phyloP scores from a whole-genome alignment of 192 early-diverging fungal species.

The Backusella mclennaniae region DNA sequence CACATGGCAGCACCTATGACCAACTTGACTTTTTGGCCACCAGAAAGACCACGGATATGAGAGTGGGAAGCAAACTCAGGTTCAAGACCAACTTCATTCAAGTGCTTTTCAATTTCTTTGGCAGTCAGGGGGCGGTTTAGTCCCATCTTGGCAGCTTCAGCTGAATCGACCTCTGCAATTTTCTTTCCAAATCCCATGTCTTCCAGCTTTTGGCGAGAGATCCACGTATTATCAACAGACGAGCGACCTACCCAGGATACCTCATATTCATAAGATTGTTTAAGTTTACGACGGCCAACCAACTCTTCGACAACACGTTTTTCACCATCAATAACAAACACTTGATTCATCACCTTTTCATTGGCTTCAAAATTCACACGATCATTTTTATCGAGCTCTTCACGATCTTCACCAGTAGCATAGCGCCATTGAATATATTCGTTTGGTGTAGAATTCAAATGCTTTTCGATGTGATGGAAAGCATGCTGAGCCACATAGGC shows the following conservation, averaged over 20 bases:
- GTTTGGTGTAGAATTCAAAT: slow-evolving; percentile 81
- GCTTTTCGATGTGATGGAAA: slow-evolving; percentile 84
- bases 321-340: slow-evolving; percentile 51
- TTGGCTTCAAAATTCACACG: slow-evolving; percentile 68
- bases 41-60: slow-evolving; percentile 66
- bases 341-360: slow-evolving; percentile 54
- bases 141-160: slow-evolving; percentile 74
- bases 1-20: slow-evolving; percentile 82
- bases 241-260: slow-evolving; percentile 66
- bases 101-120: slow-evolving; percentile 68
- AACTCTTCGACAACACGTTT: slow-evolving; percentile 66
- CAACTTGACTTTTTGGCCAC: slow-evolving; percentile 85
- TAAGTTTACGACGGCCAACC: slow-evolving; percentile 74
- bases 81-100: slow-evolving; percentile 74
- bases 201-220: slow-evolving; percentile 65
- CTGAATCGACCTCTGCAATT: slow-evolving; percentile 71
- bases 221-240: slow-evolving; percentile 69
- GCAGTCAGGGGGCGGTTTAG: slow-evolving; percentile 67
- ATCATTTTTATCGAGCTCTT: slow-evolving; percentile 69
- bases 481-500: slow-evolving; percentile 88
- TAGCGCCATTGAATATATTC: slow-evolving; percentile 87
- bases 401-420: slow-evolving; percentile 74
- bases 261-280: slow-evolving; percentile 83
- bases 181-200: slow-evolving; percentile 76
- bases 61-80: slow-evolving; percentile 72